Base-by-base conservation (phyloP, 305 asterid genomes). In the Withania somnifera region DNA sequence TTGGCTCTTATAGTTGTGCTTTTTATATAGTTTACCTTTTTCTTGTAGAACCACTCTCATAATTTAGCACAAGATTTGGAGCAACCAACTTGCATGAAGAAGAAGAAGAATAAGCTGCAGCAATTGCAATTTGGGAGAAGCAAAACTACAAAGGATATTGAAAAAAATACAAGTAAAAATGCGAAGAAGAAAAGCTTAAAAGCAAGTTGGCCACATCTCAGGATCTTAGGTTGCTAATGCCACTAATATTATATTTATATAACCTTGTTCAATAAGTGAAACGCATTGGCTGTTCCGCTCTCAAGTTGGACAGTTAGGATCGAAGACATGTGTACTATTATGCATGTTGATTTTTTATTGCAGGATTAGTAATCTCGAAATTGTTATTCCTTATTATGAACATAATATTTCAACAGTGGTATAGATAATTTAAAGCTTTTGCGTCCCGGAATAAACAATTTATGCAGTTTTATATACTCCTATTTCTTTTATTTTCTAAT, bases 181-280 rank as follows among this genome's bases (percentile, higher is more conserved):
- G 60, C 58, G 60, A 47, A 73, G 79, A 47, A 73, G 8, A 73
- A 47, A 66, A 1, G 75, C 19, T 45, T 26, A 4, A 73, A 47
- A 73, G 24, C 24, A 45, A 73, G 58, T 73, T 73, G 79, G 79
- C 79, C 79, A 73, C 79, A 73, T 73, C 38, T 73, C 5, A 47
- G 40, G 40, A 13, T 73, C 24, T 73, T 73, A 73, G 79, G 60
- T 26, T 73, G 79, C 79, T 73, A 73, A 47, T 47, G 28, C 1
- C 6, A 14, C 1, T 61, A 14, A 61, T 26, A 28, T 32, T 61
- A 13, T 14, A 28, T 61, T 28, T 42, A 40, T 13, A 61, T 61
- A 61, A 14, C 69, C 42, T 61, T 13, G 36, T n/a, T n/a, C n/a
- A n/a, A n/a, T n/a, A n/a, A n/a, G n/a, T n/a, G n/a, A n/a, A n/a